These are phyloP conservation scores for Fonsecaea multimorphosa DNA, from an alignment of 2,329 filamentous ascomycete genomes.

Conservation along the genomic window DNA sequence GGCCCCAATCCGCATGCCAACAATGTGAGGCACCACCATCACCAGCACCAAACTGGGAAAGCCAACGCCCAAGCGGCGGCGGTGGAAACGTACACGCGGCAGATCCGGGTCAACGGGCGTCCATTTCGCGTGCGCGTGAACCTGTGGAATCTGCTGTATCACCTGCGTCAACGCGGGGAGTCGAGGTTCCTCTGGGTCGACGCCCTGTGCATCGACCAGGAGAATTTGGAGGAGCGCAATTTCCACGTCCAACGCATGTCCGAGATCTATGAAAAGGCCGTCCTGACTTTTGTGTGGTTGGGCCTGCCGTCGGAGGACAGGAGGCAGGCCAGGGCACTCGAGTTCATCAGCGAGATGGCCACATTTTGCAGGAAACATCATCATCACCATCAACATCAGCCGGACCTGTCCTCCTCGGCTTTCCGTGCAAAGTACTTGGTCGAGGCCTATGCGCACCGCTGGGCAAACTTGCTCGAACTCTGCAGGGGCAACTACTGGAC, in stretches of 20 bases:
- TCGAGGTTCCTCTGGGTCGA: conserved; percentile 37
- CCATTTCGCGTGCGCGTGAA: conserved; percentile 34
- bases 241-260: conserved; percentile 39
- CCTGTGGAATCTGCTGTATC: conserved; percentile 34
- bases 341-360: conserved; percentile 37
- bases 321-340: conserved; percentile 33
- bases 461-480: conserved; percentile 34
- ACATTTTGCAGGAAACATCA: conserved; percentile 6
- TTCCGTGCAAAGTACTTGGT: conserved; percentile 16
- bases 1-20: conserved; percentile 16
- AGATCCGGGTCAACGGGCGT: conserved; percentile 36
- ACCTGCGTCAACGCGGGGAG: conserved; percentile 35
- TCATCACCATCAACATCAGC: background rate
- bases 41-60: no score
- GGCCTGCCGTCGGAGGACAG: conserved; percentile 40
- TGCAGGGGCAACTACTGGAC: conserved; percentile 38
- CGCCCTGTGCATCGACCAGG: conserved; percentile 39
- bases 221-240: conserved; percentile 38
- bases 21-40: background rate
- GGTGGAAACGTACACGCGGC: conserved; percentile 12
- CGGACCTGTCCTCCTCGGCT: background rate
- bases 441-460: conserved; percentile 16
- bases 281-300: conserved; percentile 37
- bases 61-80: background rate
- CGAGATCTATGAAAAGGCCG: conserved; percentile 36